Evolutionary conservation across 2,329 filamentous ascomycete species (phyloP).

Genomic region (Ascochyta koolunga): DNA sequence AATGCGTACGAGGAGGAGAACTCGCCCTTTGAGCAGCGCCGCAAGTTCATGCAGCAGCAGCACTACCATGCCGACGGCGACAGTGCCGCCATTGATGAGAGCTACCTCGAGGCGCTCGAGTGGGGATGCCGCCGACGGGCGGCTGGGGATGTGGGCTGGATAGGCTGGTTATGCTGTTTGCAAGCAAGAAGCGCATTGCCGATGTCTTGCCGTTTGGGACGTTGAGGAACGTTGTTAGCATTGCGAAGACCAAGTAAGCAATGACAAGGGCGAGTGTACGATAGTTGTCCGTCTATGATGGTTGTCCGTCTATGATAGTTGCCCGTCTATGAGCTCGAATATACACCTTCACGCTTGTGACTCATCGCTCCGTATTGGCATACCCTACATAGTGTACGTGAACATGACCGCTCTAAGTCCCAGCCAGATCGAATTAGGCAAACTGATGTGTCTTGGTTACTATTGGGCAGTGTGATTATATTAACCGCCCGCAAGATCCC

Average conservation of each 20-base stretch:
- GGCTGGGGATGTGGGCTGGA: conserved; percentile 97
- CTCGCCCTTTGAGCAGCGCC: conserved; percentile 81
- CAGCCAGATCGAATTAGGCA: neutral
- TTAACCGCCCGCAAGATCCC: neutral
- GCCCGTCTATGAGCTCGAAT: neutral
- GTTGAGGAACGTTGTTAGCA: conserved; percentile 64
- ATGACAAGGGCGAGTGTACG: neutral
- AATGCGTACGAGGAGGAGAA: conserved; percentile 99
- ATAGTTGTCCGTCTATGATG: neutral
- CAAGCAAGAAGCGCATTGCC: conserved; percentile 76
- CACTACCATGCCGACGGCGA: conserved; percentile 43
- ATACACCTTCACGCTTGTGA: neutral
- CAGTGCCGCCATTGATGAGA: conserved; percentile 68
- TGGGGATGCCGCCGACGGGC: conserved; percentile 90
- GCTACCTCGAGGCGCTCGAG: conserved; percentile 82
- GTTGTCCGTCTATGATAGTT: neutral
- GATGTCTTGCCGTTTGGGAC: conserved; percentile 91
- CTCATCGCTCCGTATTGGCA: no score
- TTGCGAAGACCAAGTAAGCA: conserved; percentile 35
- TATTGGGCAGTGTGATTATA: neutral
- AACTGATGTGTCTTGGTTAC: neutral
- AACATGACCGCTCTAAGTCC: no score
- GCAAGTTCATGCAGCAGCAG: conserved; percentile 74
- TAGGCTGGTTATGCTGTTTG: conserved; percentile 88
- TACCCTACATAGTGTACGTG: no score